Percentiles rank a stretch among this genome's conserved stretches.
These are phyloP conservation scores for Xylaria acuta DNA, from an alignment of 495 filamentous ascomycete species.

Conservation along the genomic window DNA sequence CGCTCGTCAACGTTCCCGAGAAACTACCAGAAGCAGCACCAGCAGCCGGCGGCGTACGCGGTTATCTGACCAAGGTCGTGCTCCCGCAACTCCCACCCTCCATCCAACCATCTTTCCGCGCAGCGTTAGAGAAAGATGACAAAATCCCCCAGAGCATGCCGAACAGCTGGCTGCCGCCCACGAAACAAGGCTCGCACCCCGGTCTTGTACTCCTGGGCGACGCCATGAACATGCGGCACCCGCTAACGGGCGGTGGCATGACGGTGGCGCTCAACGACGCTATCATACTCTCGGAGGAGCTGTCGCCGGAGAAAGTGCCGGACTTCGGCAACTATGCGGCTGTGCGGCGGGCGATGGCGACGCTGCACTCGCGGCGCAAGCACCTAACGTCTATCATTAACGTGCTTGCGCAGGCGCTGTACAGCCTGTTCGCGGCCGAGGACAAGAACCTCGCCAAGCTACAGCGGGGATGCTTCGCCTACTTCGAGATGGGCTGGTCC, in stretches of 20 bases:
- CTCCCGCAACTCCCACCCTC: slow-evolving; percentile 76
- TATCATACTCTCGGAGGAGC: slow-evolving; percentile 71
- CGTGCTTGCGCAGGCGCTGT: slow-evolving; percentile 91
- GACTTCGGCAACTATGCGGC: slow-evolving; percentile 67
- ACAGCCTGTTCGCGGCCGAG: slow-evolving; percentile 87
- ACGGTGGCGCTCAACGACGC: slow-evolving; percentile 93
- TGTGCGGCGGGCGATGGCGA: slow-evolving; percentile 71
- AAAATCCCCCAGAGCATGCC: slow-evolving; percentile 82
- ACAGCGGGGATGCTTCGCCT: slow-evolving; percentile 89
- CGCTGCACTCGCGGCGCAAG: slow-evolving; percentile 91
- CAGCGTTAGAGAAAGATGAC: slow-evolving; percentile 75
- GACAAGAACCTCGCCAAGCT: slow-evolving; percentile 77
- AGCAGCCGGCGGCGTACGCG: slow-evolving; percentile 79
- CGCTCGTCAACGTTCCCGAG: slow-evolving; percentile 88
- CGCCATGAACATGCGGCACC: slow-evolving; percentile 96
- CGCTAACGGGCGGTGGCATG: slow-evolving; percentile 94
- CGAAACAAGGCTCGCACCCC: slow-evolving; percentile 66
- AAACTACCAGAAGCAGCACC: slow-evolving; percentile 72
- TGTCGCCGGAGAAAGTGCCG: slow-evolving; percentile 70
- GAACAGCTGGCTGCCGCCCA: slow-evolving; percentile 86
- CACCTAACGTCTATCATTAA: slow-evolving; percentile 85
- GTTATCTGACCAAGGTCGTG: slow-evolving; percentile 76
- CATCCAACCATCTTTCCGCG: slow-evolving; percentile 74
- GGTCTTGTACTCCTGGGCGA: slow-evolving; percentile 87
- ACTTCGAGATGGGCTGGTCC: slow-evolving; percentile 82